Evolutionary conservation across 2,329 filamentous ascomycete genomes (phyloP), one percentile per base, ranked within the genome.

Genomic region (Verticillium nonalfalfae): DNA sequence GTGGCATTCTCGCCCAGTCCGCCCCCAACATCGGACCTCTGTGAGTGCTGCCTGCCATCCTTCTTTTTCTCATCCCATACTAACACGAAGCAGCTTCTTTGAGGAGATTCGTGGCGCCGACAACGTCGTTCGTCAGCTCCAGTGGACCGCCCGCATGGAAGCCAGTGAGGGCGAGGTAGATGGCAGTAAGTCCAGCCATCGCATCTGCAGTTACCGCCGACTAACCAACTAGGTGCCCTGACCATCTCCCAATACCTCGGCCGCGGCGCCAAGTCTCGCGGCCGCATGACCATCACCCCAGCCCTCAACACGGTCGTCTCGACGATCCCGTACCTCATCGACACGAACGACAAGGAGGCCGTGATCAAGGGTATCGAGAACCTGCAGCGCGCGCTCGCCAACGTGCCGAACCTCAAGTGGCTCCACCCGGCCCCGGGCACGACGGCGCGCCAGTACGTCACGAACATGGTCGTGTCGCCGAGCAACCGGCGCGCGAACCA

Each of bases 61-160:
- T 52, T 13, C 15, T 36, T 34, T 58, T 1, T 1, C 10, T 7
- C 10, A 7, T 11, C 7, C 14, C 1, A 40, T 21, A 1, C 57
- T 65, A 5, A 65, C 14, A 7, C 81, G 70, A 87, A 81, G 79
- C 7, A 66, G 65, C 21, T 70, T 71, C 65, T 74, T 72, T 57
- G 85, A 88, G 64, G 80, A 85, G 63, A 81, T 88, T 68, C 75
- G 71, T 36, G 80, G 81, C 33, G 72, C 74, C 2, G 87, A 90
- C 66, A 85, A 85, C 33, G 81, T 86, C 60, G 80, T 82, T 9
- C 81, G 87, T 56, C 84, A 88, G 67, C 75, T 89, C 18, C 87
- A 90, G 69, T 90, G 84, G 79, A 89, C 86, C 10, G 81, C 85
- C 54, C 81, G 87, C 65, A 85, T 88, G 33, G 86, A 89, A 65